Conservation (phyloP, 768 basidiomycete genomes). For the Trametopsis cervina region DNA sequence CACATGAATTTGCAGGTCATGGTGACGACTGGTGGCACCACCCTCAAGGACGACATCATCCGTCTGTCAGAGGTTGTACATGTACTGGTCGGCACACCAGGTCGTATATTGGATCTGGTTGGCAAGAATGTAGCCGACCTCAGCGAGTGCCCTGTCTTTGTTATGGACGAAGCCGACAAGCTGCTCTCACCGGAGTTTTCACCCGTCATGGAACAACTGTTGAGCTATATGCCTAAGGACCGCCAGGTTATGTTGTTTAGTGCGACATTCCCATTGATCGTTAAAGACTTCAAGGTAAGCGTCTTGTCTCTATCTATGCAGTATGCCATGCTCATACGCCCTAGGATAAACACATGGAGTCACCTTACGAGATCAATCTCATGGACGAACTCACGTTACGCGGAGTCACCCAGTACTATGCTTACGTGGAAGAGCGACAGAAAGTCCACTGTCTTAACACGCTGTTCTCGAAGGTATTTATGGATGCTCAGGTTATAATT, state of each 20-base stretch:
- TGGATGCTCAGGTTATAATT: too few relatives aligned
- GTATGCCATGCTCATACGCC: too few relatives aligned
- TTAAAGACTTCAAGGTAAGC: constrained; percentile 95
- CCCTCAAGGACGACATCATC: constrained; percentile 96
- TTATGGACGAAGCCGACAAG: constrained; percentile 99
- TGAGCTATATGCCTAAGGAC: constrained; percentile 74
- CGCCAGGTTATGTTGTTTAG: constrained; percentile 99
- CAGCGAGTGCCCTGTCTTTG: constrained; percentile 90
- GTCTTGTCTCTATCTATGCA: background rate
- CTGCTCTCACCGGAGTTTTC: constrained; percentile 95
- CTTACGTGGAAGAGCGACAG: constrained; percentile 98
- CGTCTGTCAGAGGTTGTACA: constrained; percentile 87
- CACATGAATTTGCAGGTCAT: constrained; percentile 96
- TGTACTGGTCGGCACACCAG: constrained; percentile 95
- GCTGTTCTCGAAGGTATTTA: constrained; percentile 88
- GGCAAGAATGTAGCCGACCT: constrained; percentile 93
- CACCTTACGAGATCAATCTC: constrained; percentile 96
- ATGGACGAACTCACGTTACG: constrained; percentile 99
- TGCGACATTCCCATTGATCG: constrained; percentile 97
- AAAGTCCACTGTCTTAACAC: constrained; percentile 99
- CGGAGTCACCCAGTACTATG: constrained; percentile 99
- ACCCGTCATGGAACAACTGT: constrained; percentile 95
- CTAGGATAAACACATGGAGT: constrained; percentile 93
- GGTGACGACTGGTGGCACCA: constrained; percentile 98
- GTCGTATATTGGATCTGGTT: constrained; percentile 90